These are phyloP conservation scores for Ogataea degrootiae DNA, from an alignment of 805 yeast species.

Conservation along the genomic window DNA sequence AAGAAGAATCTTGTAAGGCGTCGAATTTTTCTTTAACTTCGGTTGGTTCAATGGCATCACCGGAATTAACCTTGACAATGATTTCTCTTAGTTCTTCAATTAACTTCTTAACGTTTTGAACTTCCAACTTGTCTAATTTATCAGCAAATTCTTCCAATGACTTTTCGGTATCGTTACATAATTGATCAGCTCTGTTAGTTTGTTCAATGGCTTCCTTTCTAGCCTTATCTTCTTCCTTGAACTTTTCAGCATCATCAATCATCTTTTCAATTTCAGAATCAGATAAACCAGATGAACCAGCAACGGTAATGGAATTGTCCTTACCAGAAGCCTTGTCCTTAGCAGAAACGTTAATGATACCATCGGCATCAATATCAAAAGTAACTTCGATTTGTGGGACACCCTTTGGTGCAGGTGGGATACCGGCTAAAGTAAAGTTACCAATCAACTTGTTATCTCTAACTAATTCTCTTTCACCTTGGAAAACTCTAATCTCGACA, in stretches of 20 bases:
- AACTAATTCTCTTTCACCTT: constrained; percentile 97
- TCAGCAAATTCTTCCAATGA: constrained; percentile 76
- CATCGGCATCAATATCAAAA: constrained; percentile 95
- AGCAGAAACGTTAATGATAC: constrained; percentile 90
- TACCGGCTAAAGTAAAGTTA: constrained; percentile 93
- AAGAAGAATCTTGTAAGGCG: constrained; percentile 67
- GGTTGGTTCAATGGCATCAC: constrained; percentile 44
- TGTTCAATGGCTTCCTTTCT: constrained; percentile 61
- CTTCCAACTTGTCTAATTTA: constrained; percentile 46
- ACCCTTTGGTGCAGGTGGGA: constrained; percentile 99
- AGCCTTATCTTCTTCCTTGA: constrained; percentile 55
- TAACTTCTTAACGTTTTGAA: constrained; percentile 46
- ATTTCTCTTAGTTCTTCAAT: constrained; percentile 59
- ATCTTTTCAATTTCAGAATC: constrained; percentile 63
- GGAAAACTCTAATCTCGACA: constrained; percentile 94
- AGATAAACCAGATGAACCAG: constrained; percentile 65
- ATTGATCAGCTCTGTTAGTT: constrained; percentile 73
- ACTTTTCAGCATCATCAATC: constrained; percentile 61
- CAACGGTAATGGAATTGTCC: constrained; percentile 69
- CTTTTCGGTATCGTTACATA: constrained; percentile 82
- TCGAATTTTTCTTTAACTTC: constrained; percentile 70
- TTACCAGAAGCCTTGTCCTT: constrained; percentile 73
- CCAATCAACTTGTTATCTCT: constrained; percentile 95
- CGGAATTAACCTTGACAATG: constrained; percentile 54
- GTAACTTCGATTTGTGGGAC: constrained; percentile 98